Evolutionary conservation across 371 early-diverging fungal species (phyloP), one percentile per base, ranked within the genome.

Genomic region (Mortierella sp.): DNA sequence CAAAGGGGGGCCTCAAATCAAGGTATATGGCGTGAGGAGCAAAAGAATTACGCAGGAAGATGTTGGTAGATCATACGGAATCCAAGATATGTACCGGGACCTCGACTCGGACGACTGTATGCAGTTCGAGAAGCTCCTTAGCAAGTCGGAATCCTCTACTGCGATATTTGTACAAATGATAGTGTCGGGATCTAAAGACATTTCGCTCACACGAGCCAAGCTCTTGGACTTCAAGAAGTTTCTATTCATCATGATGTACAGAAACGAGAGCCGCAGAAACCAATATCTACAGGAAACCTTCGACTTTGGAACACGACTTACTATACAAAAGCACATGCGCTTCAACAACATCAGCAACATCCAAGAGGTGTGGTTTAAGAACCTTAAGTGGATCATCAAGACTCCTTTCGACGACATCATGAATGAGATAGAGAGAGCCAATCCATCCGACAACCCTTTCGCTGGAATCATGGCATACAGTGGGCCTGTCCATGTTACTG

Each of bases 281-380:
- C 68, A 72, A 37, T 77, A 72, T 55, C 11, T 5, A 1, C 30
- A 66, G 14, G 22, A 47, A 1, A 26, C 0, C 0, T 72, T 72
- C 20, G 72, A 77, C 62, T 0, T 28, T 0, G 1, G 0, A 4
- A 72, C 73, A 5, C 18, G 24, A 22, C 0, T n/a, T 14, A 60
- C 62, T 0, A 52, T 72, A 54, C 14, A 55, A 28, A 66, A 49
- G 14, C 69, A 77, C 39, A 72, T 68, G 69, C 20, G 16, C 10
- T 0, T 32, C 60, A 71, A 71, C 43, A 58, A 71, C 5, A 58
- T 77, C 55, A 22, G 4, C 0, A 68, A 26, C n/a, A 49, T 72
- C 24, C 72, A 69, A n/a, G 70, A 72, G 0, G 72, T 77, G 24
- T 77, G 78, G 78, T 72, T 77, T 61, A 55, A 69, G n/a, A 77